Evolutionary conservation across 1,139 yeast genomes (phyloP).

Genomic region (Geotrichum candidum): DNA sequence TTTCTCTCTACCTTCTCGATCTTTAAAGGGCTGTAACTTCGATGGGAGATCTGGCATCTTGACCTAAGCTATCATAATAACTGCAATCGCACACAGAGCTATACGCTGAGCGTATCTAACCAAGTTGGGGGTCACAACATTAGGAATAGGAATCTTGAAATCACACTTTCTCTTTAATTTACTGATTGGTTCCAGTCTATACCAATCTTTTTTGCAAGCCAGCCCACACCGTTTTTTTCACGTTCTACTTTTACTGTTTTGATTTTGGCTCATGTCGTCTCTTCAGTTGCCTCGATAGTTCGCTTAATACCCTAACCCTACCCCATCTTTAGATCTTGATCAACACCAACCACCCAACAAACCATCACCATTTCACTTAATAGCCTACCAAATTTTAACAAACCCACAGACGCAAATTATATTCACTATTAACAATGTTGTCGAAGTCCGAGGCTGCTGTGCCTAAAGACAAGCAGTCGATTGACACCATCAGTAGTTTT

Average conservation of each 20-base stretch:
- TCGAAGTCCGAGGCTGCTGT: neutral
- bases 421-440: neutral
- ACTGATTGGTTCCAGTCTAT: no score
- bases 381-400: neutral
- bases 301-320: neutral
- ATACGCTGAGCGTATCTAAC: no score
- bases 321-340: neutral
- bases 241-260: neutral
- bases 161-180: no score
- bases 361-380: neutral
- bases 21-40: no score
- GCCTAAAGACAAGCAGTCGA: slow-evolving; percentile 14
- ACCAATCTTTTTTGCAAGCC: no score
- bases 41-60: no score
- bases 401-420: neutral
- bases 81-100: no score
- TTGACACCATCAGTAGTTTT: slow-evolving; percentile 21
- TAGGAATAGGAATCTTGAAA: no score
- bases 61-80: no score
- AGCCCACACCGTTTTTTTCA: neutral
- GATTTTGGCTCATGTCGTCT: neutral
- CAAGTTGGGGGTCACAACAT: no score
- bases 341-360: neutral
- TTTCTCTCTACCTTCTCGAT: neutral
- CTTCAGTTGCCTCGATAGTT: neutral